Evolutionary conservation across 108 stramenopile species (phyloP), one percentile per base, ranked within the genome.

Genomic region (Discostella stelligeroides): DNA sequence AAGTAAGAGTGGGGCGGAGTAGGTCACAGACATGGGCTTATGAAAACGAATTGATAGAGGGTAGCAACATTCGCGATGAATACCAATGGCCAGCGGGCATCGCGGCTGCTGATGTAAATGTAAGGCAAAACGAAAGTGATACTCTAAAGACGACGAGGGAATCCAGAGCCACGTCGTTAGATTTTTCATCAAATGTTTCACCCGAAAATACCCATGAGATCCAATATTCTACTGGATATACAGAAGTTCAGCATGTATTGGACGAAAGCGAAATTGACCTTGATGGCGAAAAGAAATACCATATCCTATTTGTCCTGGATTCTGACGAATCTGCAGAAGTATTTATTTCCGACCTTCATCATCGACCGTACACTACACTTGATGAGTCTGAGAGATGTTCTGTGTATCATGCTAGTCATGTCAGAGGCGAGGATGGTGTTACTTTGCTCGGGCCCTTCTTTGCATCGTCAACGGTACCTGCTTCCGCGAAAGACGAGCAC

Each of bases 321-420:
- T 76, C 80, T 12, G 63, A 75, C 39, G 73, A 84, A 43, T 88
- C 86, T 11, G 88, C 89, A 0, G 62, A 79, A 30, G 49, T 57
- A 7, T 82, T 94, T 63, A 84, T 89, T 5, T 30, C 86, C 51
- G 84, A 88, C 63, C 77, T 90, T 47, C 66, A 88, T 72, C 74
- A 76, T 7, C 75, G 76, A 63, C 89, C 90, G 21, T 94, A 87
- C 55, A 90, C 88, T 8, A 76, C 66, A 2, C 67, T 94, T 15
- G 89, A 93, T 48, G 87, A 88, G 58, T 72, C 83, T 8, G 73
- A 85, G 18, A 72, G 63, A 17, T 89, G 89, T 46, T 81, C 59
- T 10, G 77, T 87, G 4, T 70, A 85, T 61, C 88, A 73, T 40
- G 85, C 84, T 1, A 41, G 82, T 7, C 74, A 61, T n/a, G 63